These are phyloP conservation scores for Protea cynaroides DNA, from an alignment of 164 flowering plant species.

Conservation along the genomic window DNA sequence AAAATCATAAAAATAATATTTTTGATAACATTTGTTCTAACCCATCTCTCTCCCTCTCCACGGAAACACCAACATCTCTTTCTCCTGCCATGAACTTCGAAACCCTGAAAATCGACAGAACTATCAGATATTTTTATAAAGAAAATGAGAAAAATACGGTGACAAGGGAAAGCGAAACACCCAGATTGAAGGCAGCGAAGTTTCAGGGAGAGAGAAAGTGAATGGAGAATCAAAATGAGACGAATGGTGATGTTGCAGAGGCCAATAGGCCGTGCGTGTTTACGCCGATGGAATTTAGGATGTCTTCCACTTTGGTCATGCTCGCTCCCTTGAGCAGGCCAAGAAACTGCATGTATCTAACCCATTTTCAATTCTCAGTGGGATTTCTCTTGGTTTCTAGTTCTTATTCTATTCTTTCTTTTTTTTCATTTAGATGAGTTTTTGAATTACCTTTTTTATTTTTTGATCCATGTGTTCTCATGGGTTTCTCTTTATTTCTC, in stretches of 20 bases:
- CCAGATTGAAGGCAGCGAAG: neutral
- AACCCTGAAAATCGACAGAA: too few species aligned
- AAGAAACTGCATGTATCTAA: constrained; percentile 40
- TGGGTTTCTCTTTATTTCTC: neutral
- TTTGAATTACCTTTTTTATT: too few species aligned
- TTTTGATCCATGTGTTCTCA: neutral
- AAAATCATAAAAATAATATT: too few species aligned
- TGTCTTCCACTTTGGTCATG: constrained; percentile 96
- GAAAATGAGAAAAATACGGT: neutral
- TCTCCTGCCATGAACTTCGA: too few species aligned
- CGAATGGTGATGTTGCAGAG: constrained; percentile 11
- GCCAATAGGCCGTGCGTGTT: constrained; percentile 45
- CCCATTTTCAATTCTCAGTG: neutral
- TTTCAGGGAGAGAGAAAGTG: neutral
- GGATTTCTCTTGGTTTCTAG: neutral
- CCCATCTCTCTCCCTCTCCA: too few species aligned
- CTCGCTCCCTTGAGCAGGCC: constrained; percentile 91
- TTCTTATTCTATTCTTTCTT: neutral
- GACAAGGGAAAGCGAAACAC: neutral
- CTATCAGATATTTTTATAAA: too few species aligned
- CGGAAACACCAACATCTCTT: too few species aligned
- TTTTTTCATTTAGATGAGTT: neutral
- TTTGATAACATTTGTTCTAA: too few species aligned
- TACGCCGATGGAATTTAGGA: constrained; percentile 91
- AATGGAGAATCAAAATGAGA: constrained; percentile 1